phyloP scores from a whole-genome alignment of 306 rosid genomes.

The Prunus campanulata region DNA sequence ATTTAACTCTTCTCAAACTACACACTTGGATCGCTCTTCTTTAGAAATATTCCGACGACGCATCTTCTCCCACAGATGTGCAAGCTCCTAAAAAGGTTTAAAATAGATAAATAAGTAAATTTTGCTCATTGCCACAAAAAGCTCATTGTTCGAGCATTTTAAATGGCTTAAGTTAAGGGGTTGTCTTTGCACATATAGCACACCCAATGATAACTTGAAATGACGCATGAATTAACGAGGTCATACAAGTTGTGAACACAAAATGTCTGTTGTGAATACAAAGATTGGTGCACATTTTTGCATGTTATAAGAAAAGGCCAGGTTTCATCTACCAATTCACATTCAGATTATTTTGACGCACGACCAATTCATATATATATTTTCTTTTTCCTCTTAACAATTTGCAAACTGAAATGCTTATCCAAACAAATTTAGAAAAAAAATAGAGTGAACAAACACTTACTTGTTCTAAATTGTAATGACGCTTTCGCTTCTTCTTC shows the following conservation, averaged over 20 bases:
- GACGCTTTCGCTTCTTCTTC: constrained; percentile 83
- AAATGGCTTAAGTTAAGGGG: background rate
- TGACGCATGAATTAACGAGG: background rate
- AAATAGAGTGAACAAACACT: constrained; percentile 14
- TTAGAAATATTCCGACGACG: constrained; percentile 68
- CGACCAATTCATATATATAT: background rate
- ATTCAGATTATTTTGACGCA: background rate
- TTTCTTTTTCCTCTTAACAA: background rate
- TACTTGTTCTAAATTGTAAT: constrained; percentile 75
- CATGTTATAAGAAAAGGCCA: background rate
- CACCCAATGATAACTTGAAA: background rate
- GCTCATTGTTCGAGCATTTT: background rate
- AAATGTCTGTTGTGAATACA: background rate
- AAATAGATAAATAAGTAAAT: background rate
- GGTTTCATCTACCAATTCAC: background rate
- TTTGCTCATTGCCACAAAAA: constrained; percentile 15
- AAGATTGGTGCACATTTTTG: background rate
- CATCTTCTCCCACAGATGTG: constrained; percentile 92
- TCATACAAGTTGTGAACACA: background rate
- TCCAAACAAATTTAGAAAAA: background rate
- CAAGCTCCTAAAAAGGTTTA: constrained; percentile 60
- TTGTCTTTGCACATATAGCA: background rate
- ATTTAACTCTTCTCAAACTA: constrained; percentile 4
- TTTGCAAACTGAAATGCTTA: constrained; percentile 3
- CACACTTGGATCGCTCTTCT: constrained; percentile 84